phyloP scores from a whole-genome alignment of 2,329 filamentous ascomycete species.

The Colletotrichum camelliae region DNA sequence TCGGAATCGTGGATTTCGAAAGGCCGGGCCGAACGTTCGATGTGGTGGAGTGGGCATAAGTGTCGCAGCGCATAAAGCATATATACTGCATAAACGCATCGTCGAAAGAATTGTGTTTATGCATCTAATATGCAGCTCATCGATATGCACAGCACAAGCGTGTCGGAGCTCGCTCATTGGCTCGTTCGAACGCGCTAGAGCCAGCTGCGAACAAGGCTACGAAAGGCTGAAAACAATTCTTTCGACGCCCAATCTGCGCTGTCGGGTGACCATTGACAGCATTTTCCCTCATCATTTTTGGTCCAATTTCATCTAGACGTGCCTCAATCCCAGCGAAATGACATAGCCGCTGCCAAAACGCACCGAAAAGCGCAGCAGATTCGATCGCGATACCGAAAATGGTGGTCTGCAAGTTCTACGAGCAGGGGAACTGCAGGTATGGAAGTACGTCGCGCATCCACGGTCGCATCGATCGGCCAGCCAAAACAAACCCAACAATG shows the following conservation, averaged over 20 bases:
- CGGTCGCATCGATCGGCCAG: not conserved
- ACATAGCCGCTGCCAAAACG: not conserved
- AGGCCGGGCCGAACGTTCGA: too few species aligned
- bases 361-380: not conserved
- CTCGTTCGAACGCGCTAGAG: not conserved
- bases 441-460: slow-evolving; percentile 46
- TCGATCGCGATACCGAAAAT: slow-evolving; percentile 28
- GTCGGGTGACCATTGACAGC: not conserved
- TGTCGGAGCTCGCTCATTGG: not conserved
- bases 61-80: too few species aligned
- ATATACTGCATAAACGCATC: not conserved
- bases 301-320: not conserved
- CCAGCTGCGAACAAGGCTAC: slow-evolving; percentile 4
- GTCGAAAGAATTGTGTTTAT: not conserved
- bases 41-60: too few species aligned
- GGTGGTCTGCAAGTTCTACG: slow-evolving; percentile 53
- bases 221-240: slow-evolving; percentile 16
- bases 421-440: slow-evolving; percentile 57
- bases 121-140: not conserved
- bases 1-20: too few species aligned
- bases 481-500: not conserved
- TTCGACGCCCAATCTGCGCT: slow-evolving; percentile 1
- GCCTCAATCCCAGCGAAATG: not conserved
- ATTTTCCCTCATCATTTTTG: not conserved
- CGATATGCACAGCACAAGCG: not conserved